Evolutionary conservation across 352 stramenopile genomes (phyloP).

Genomic region (Pythium rishiriense): DNA sequence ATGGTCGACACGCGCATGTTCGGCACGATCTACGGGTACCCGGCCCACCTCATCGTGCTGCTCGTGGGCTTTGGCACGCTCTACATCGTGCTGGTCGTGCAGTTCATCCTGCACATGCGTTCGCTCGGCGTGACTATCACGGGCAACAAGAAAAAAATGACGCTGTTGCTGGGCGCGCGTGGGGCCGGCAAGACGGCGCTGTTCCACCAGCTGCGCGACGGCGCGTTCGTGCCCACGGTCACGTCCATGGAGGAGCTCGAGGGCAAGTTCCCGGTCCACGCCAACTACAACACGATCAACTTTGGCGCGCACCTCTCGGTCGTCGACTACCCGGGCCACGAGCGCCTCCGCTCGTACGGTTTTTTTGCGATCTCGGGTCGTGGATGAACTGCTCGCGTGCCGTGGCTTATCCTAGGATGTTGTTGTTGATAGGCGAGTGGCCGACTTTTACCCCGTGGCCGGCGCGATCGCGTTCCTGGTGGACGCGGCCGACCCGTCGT

Average conservation of each 20-base stretch:
- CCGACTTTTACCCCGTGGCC: constrained; percentile 73
- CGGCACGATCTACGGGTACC: constrained; percentile 48
- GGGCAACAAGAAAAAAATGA: constrained; percentile 75
- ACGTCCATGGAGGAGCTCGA: constrained; percentile 85
- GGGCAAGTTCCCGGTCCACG: constrained; percentile 65
- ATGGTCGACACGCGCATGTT: constrained; percentile 29
- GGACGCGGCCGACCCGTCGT: constrained; percentile 63
- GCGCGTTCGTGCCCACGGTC: constrained; percentile 68
- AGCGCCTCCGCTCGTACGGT: constrained; percentile 71
- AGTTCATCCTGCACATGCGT: constrained; percentile 72
- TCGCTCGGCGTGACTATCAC: constrained; percentile 54
- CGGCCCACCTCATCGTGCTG: constrained; percentile 56
- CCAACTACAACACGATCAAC: constrained; percentile 65
- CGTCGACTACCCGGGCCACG: constrained; percentile 81
- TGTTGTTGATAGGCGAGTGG: constrained; percentile 43
- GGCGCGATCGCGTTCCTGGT: constrained; percentile 78
- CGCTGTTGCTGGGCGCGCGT: constrained; percentile 63
- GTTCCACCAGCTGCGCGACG: constrained; percentile 77
- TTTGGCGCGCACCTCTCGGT: constrained; percentile 72
- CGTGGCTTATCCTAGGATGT: not conserved
- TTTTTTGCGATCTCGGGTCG: not conserved
- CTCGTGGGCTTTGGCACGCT: constrained; percentile 41
- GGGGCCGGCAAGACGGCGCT: constrained; percentile 82
- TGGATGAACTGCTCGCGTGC: not conserved
- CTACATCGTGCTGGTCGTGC: constrained; percentile 58